These are phyloP conservation scores for Camelina neglecta DNA, from an alignment of 345 rosid species.

Conservation along the genomic window DNA sequence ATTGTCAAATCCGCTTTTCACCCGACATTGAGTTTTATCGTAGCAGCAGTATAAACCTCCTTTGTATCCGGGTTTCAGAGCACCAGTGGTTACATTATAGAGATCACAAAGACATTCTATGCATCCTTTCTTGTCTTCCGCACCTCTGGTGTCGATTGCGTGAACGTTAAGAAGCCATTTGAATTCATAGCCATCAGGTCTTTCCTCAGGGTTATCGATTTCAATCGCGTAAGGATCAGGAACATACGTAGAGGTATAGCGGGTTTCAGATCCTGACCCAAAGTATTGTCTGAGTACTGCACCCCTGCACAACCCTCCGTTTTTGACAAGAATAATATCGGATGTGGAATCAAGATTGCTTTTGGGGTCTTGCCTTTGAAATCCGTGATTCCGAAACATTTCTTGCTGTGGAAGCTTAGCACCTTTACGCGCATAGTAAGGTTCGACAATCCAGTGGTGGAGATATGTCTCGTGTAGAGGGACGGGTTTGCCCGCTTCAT, in stretches of 20 bases:
- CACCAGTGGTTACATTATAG: slow-evolving; percentile 69
- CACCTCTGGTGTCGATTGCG: slow-evolving; percentile 89
- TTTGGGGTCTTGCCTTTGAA: slow-evolving; percentile 17
- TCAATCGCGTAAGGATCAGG: slow-evolving; percentile 92
- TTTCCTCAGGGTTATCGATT: slow-evolving; percentile 64
- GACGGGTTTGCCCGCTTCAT: slow-evolving; percentile 64
- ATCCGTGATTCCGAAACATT: slow-evolving; percentile 25
- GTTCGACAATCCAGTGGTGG: slow-evolving; percentile 82
- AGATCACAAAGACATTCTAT: slow-evolving; percentile 77
- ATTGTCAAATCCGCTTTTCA: slow-evolving; percentile 58
- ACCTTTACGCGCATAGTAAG: slow-evolving; percentile 51
- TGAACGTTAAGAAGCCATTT: slow-evolving; percentile 80
- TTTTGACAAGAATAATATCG: slow-evolving; percentile 46
- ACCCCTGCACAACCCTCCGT: slow-evolving; percentile 70
- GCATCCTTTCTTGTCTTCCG: slow-evolving; percentile 71
- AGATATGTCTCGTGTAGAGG: slow-evolving; percentile 90
- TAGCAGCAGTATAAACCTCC: slow-evolving; percentile 82
- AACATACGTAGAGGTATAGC: slow-evolving; percentile 61
- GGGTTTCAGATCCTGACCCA: slow-evolving; percentile 89
- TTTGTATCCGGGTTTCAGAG: slow-evolving; percentile 57
- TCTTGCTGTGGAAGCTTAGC: slow-evolving; percentile 19
- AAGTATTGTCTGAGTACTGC: slow-evolving; percentile 53
- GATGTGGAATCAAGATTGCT: slow-evolving; percentile 32
- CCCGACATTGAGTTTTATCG: slow-evolving; percentile 66
- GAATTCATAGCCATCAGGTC: slow-evolving; percentile 72